A percentile compares a stretch with the other conserved stretches of the same genome.
phyloP scores from a whole-genome alignment of 2,329 filamentous ascomycete genomes.

The Aspergillus phoenicis region DNA sequence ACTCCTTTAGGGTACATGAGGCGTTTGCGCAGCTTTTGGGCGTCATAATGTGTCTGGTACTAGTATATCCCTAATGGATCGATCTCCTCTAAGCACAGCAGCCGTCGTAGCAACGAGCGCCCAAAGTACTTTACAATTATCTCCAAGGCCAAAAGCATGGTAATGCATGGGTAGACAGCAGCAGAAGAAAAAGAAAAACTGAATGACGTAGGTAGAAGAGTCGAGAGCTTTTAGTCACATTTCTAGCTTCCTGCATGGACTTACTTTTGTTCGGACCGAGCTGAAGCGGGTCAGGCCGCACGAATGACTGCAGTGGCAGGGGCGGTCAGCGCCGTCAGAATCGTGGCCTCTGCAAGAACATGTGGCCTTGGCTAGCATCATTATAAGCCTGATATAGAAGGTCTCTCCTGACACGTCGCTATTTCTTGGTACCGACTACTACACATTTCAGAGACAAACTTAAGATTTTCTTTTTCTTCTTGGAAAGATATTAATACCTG shows the following conservation, averaged over 20 bases:
- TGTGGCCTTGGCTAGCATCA: constrained; percentile 31
- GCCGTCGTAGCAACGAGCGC: no score
- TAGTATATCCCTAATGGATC: not conserved
- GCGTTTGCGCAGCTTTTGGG: not conserved
- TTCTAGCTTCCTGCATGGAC: constrained; percentile 2
- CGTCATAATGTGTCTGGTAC: not conserved
- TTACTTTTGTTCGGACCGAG: not conserved
- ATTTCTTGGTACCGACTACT: not conserved
- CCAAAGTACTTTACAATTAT: no score
- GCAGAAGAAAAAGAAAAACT: not conserved
- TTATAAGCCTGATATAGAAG: constrained; percentile 14
- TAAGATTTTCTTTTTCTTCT: not conserved
- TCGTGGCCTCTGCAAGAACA: constrained; percentile 32
- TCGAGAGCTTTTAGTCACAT: not conserved
- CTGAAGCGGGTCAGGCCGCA: constrained; percentile 2
- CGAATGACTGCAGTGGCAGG: constrained; percentile 16
- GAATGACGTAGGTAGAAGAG: not conserved
- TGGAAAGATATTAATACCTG: not conserved
- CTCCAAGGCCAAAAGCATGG: no score
- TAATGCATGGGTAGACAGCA: not conserved
- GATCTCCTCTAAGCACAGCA: not conserved
- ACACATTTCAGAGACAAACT: not conserved
- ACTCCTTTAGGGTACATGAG: not conserved
- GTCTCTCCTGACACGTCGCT: constrained; percentile 15
- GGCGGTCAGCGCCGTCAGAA: constrained; percentile 41